Evolutionary conservation across 176 grass and related monocot species (phyloP).

Genomic region (Avena eriantha): DNA sequence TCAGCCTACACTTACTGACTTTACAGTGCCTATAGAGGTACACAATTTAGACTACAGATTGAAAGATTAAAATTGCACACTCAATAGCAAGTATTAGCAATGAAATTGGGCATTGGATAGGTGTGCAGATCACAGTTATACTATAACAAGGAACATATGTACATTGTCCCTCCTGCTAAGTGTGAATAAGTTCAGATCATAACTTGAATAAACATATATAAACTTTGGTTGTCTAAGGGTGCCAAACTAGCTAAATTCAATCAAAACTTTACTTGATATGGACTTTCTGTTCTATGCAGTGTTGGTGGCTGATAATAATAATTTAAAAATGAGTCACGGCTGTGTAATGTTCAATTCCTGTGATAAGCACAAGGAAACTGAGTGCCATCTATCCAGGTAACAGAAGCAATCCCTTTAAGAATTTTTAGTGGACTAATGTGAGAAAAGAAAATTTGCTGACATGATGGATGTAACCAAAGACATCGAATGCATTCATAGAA

Average conservation of each 20-base stretch:
- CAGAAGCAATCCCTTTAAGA: background rate
- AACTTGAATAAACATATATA: conserved; percentile 24
- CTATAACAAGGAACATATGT: background rate
- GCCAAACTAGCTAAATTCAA: conserved; percentile 32
- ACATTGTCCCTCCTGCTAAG: conserved; percentile 1
- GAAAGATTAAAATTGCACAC: background rate
- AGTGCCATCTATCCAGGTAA: conserved; percentile 3
- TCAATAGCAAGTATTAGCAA: conserved; percentile 16
- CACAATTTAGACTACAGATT: conserved; percentile 1
- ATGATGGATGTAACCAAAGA: conserved; percentile 40
- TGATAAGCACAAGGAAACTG: conserved; percentile 12
- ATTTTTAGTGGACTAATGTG: background rate
- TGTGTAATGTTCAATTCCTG: conserved; percentile 26
- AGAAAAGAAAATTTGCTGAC: conserved; percentile 18
- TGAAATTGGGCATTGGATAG: conserved; percentile 1
- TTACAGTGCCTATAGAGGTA: conserved; percentile 32
- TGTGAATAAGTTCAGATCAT: conserved; percentile 15
- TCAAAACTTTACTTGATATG: background rate
- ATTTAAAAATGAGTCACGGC: background rate
- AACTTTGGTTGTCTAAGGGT: conserved; percentile 6
- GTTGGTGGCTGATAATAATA: conserved; percentile 2
- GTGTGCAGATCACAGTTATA: conserved; percentile 11
- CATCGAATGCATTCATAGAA: conserved; percentile 32
- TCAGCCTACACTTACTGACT: background rate
- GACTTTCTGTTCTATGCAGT: conserved; percentile 3